Evolutionary conservation across 2,329 filamentous ascomycete species (phyloP), one percentile per base, ranked within the genome.

Genomic region (Xylaria sp.): DNA sequence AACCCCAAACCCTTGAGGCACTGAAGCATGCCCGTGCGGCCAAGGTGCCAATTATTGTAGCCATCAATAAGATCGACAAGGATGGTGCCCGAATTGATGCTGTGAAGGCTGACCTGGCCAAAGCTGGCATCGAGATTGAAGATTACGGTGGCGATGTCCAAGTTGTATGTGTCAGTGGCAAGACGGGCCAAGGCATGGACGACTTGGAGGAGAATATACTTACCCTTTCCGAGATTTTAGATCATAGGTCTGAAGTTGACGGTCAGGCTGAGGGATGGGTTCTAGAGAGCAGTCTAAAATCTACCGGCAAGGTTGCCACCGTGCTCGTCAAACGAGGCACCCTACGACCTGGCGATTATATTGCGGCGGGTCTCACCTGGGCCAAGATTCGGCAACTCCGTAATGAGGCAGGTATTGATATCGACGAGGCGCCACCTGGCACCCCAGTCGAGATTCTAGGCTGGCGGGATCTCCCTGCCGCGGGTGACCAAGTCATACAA

Each of bases 51-150:
- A 95, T 99, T 59, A 97, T 99, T 67, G 96, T 99, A 59, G 97
- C 97, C 17, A 95, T 98, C 81, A 99, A 96, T 84, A 99, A 99
- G 81, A 88, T 97, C 60, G 96, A 99, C 82, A 97, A 96, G 81
- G 89, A 92, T 68, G 91, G 93, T 68, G 90, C 92, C 5, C 89
- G 93, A 60, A 82, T 94, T 11, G 92, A 97, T 49, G 88, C 89
- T 57, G 94, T 98, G 70, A 98, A 98, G 82, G 86, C 90, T 65
- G 96, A 98, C 79, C 89, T 99, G 28, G 89, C 92, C 9, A 86
- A 89, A 2, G 87, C 97, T 76, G 93, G 92, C 7, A 89, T 99
- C 36, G 92, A 97, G 74, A 92, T 99, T 63, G 96, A 99, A 82
- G 96, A 98, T 77, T 97, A 89, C 75, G 96, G 96, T 48, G 96